Evolutionary conservation across 176 grass and related monocot species (phyloP), one percentile per base, ranked within the genome.

Genomic region (Dendrocalamus sinicus): DNA sequence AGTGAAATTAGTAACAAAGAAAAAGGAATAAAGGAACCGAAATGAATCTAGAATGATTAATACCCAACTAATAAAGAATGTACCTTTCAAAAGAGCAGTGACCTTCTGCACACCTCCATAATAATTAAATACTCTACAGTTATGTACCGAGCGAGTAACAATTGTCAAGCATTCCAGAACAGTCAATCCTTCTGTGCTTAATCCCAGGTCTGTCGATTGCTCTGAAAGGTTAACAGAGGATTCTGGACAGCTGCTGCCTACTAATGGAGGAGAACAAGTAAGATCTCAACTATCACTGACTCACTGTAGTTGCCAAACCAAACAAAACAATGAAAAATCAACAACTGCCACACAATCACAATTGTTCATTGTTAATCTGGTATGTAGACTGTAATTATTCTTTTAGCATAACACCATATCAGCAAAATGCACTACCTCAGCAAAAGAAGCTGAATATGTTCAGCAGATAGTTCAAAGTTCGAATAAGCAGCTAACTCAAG

Each of bases 71-170:
- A 75, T 40, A 75, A 44, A 82, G 26, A 73, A 55, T 75, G 58
- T 81, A 98, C 96, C 96, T 95, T 98, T 98, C 66, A 98, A 82
- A 94, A 98, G 91, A 83, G 93, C 93, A 88, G 90, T 95, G 72
- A 95, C 82, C 83, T 95, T 98, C 79, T 91, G 96, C 76, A 98
- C 77, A 81, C 96, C 96, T 87, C 96, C 96, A 84, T 95, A 98
- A 81, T 98, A 98, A 74, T 83, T 87, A 94, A 98, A 98, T 86
- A 98, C 96, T 78, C 89, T 93, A 84, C 91, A 98, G 73, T 95
- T 98, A 86, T 98, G 96, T 77, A 88, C 79, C 65, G 96, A 95
- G 23, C 91, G 88, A 61, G 91, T 89, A 83, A 98, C 60, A 76
- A 98, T 94, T 76, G 90, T 86, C 69, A 98, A 88, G 78, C 91